Conservation (phyloP, 306 rosid genomes). For the cucumber (Cucumis sativus) region DNA sequence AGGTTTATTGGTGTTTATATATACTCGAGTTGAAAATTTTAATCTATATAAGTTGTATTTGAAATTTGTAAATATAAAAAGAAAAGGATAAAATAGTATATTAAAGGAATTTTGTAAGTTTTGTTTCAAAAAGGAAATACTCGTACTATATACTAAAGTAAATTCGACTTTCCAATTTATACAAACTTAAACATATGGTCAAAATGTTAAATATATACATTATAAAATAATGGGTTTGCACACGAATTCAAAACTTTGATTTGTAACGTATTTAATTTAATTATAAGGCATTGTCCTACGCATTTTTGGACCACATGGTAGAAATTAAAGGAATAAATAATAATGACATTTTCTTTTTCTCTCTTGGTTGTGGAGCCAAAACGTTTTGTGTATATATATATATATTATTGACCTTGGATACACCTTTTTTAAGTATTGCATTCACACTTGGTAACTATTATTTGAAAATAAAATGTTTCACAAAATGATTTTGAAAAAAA, state of each 20-base stretch:
- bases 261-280: neutral
- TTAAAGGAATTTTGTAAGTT: neutral
- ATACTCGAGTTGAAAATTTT: neutral
- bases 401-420: neutral
- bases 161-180: neutral
- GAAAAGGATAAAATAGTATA: neutral
- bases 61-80: neutral
- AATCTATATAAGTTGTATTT: neutral
- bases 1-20: too few relatives aligned
- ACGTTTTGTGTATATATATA: neutral
- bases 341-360: neutral
- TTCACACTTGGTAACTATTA: neutral
- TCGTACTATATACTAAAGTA: neutral
- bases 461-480: too few relatives aligned
- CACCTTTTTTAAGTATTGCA: neutral
- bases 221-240: neutral
- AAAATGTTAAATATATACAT: neutral
- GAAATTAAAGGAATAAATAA: neutral
- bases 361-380: slow-evolving; percentile 1
- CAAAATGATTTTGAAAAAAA: too few relatives aligned
- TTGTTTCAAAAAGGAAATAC: neutral
- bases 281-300: neutral
- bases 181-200: neutral
- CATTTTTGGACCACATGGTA: neutral
- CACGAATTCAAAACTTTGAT: neutral